phyloP scores from a whole-genome alignment of 495 filamentous ascomycete species.

The Aspergillus ellipticus region DNA sequence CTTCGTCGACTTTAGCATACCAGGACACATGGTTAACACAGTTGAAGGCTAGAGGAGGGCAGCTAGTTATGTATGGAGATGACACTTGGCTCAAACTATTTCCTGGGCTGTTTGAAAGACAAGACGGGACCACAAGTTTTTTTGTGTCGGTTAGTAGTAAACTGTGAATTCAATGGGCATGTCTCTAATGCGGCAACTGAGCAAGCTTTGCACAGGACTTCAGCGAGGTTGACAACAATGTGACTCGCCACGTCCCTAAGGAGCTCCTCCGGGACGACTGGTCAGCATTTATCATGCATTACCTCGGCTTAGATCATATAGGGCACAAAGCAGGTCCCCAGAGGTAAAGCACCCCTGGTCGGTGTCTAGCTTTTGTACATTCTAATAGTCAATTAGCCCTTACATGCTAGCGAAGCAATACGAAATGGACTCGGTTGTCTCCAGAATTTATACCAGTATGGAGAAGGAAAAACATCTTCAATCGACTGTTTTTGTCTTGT shows the following conservation, averaged over 20 bases:
- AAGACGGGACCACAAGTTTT: constrained; percentile 94
- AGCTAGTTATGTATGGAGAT: constrained; percentile 92
- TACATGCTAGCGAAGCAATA: constrained; percentile 90
- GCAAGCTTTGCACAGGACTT: constrained; percentile 66
- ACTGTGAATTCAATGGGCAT: constrained; percentile 1
- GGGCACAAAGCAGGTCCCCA: constrained; percentile 93
- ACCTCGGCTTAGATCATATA: constrained; percentile 94
- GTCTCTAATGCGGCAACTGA: constrained; percentile 21
- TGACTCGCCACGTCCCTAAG: constrained; percentile 79
- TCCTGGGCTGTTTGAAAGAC: constrained; percentile 75
- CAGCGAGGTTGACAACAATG: constrained; percentile 95
- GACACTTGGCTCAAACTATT: constrained; percentile 99
- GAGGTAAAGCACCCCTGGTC: constrained; percentile 48
- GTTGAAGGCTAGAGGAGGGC: constrained; percentile 71
- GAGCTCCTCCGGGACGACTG: constrained; percentile 79
- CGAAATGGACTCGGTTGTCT: constrained; percentile 89
- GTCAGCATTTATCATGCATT: constrained; percentile 93
- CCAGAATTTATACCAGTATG: constrained; percentile 71
- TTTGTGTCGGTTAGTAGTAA: constrained; percentile 82
- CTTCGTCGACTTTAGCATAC: constrained; percentile 72
- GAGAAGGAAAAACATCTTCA: constrained; percentile 62
- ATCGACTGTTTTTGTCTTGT: constrained; percentile 79
- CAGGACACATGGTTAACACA: constrained; percentile 97
- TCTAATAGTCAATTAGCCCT: constrained; percentile 48
- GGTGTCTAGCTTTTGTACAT: not conserved